These are phyloP conservation scores for Colletotrichum tamarilloi DNA, from an alignment of 2,329 filamentous ascomycete genomes.

Conservation along the genomic window DNA sequence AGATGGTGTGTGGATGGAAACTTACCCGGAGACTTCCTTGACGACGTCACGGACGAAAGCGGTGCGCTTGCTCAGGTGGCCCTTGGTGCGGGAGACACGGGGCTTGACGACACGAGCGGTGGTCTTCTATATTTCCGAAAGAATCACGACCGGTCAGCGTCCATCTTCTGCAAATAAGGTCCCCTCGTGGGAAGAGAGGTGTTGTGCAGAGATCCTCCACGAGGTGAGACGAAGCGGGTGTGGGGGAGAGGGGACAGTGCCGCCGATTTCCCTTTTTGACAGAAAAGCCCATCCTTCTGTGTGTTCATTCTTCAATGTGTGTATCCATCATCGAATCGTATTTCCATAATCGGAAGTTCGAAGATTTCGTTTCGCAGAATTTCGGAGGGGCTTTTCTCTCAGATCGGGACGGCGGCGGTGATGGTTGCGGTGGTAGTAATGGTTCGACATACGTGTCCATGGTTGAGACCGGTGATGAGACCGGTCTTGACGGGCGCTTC, in stretches of 20 bases:
- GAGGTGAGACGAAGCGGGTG: conserved; percentile 69
- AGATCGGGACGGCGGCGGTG: conserved; percentile 1
- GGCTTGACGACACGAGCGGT: conserved; percentile 82
- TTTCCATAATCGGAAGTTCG: background rate
- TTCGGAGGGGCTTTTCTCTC: conserved; percentile 1
- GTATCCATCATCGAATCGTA: background rate
- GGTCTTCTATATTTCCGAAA: conserved; percentile 76
- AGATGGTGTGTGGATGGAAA: conserved; percentile 39
- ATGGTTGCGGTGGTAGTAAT: background rate
- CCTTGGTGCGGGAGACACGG: conserved; percentile 88
- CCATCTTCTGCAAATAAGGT: conserved; percentile 65
- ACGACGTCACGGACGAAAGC: conserved; percentile 97
- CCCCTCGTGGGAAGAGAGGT: conserved; percentile 43
- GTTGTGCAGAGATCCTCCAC: conserved; percentile 76
- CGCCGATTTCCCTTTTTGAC: background rate
- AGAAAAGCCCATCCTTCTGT: background rate
- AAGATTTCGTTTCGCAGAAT: conserved; percentile 4
- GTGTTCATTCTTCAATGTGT: background rate
- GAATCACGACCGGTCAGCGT: conserved; percentile 63
- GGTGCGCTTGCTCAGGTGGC: conserved; percentile 95
- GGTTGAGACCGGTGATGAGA: conserved; percentile 72
- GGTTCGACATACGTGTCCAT: conserved; percentile 70
- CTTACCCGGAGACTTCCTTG: conserved; percentile 96
- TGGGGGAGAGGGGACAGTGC: background rate
- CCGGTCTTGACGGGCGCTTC: conserved; percentile 68